A percentile compares a stretch with the other conserved stretches of the same genome.
These are phyloP conservation scores for Phaeophleospora eucalypticola DNA, from an alignment of 2,329 filamentous ascomycete species.

Conservation along the genomic window DNA sequence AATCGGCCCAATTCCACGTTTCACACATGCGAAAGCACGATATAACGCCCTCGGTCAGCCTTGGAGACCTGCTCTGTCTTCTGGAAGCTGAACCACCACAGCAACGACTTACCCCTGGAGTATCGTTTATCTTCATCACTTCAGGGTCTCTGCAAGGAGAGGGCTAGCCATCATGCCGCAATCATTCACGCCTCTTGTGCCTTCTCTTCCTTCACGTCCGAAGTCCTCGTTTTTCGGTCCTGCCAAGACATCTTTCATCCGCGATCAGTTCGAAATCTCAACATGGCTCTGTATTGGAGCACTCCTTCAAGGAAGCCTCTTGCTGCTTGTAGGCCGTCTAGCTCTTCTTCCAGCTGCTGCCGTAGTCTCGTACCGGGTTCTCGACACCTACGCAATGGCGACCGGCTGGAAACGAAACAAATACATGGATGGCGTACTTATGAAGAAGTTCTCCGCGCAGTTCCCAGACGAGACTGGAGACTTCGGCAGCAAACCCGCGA, in stretches of 20 bases:
- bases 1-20: no score
- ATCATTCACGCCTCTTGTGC: constrained; percentile 15
- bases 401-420: constrained; percentile 36
- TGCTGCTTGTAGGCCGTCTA: constrained; percentile 33
- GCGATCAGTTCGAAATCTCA: constrained; percentile 37
- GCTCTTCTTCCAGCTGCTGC: constrained; percentile 34
- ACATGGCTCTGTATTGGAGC: constrained; percentile 43
- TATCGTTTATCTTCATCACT: no score
- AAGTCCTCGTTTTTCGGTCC: constrained; percentile 13
- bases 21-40: no score
- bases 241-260: constrained; percentile 22
- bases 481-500: constrained; percentile 30
- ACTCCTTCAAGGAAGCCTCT: constrained; percentile 35
- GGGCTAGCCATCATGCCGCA: no score
- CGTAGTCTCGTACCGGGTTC: constrained; percentile 33
- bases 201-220: constrained; percentile 11
- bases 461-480: constrained; percentile 36
- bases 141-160: no score
- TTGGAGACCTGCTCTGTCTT: no score
- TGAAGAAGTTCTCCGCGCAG: constrained; percentile 36
- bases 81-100: no score
- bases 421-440: constrained; percentile 35
- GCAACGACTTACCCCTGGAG: no score
- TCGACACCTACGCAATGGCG: constrained; percentile 35
- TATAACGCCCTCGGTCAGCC: no score